Base-by-base conservation (phyloP, 2,329 filamentous ascomycete species). In the Uncinocarpus reesii region DNA sequence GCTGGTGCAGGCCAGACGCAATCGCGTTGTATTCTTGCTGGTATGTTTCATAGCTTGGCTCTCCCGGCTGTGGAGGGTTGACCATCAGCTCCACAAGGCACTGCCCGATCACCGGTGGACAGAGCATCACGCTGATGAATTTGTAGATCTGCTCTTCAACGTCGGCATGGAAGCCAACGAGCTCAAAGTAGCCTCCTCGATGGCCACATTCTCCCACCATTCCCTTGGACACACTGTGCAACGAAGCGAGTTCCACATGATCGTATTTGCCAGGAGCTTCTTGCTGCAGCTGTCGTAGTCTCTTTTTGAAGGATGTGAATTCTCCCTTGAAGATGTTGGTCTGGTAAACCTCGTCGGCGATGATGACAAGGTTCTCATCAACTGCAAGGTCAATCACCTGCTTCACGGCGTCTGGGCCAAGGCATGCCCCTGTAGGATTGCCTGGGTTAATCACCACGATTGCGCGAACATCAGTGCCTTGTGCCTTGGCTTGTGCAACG, bases 141-240 rank as follows among this genome's bases (percentile, higher is more conserved):
- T 98, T 98, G 80, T 96, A 96, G 67, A 98, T 89, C 73, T 96
- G 83, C 56, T 83, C 86, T 62, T 86, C 83, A 56, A 98, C 92
- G 61, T 84, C 76, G 8, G 79, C 70, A 64, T 94, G 81, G 67
- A 98, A 95, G 58, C 86, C 86, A 51, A 89, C 79, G 49, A 98
- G 81, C 75, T 98, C 92, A 63, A 96, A 96, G 77, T 94, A 98
- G 47, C 92, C 92, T 58, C 90, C 92, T 55, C 92, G 86, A 73
- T 98, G 92, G 45, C 92, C 92, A 66, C 92, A 98, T 74, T 98
- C 92, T 63, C 92, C 92, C 7, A 95, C 86, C 89, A 98, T 96
- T 60, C 92, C 92, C 78, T 98, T 98, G 64, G 87, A 95, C 48
- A 93, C 77, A 60, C 84, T 90, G 76, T 98, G 90, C 56, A 98